Base-by-base conservation (phyloP, 2,329 filamentous ascomycete genomes). In the Ascochyta viciae-villosae region DNA sequence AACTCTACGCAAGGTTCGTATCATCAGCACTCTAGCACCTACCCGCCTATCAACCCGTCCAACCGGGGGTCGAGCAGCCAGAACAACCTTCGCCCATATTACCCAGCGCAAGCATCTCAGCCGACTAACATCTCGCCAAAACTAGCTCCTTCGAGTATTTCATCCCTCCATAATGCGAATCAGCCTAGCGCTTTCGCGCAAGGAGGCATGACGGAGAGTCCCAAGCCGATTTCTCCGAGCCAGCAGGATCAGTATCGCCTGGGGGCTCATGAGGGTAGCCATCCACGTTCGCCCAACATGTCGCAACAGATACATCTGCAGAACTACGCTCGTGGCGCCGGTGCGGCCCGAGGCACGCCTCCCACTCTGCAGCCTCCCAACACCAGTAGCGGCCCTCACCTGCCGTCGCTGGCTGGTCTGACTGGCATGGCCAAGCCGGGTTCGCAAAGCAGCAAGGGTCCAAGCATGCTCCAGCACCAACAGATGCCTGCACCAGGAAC, bases 191-290 rank as follows among this genome's bases (percentile, higher is more conserved):
- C 92, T 62, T 96, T 91, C 71, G 84, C 87, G 8, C 87, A 92
- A 61, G 84, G 85, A 49, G 77, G 78, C 50, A 90, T 96, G 80
- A 95, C 90, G 3, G 92, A 96, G 75, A 96, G 91, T 63, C 92
- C 92, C 0, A 96, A 93, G 71, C 89, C 92, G 4, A 80, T 96
- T 37, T 92, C 88, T 57, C 89, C 89, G n/a, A 82, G 82, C 16
- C 80, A 81, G 54, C 78, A 80, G 60, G 79, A 82, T 19, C 80
- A 83, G 53, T 78, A 78, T 76, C 72, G 82, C 19, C 80, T 88
- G 45, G 85, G 86, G 62, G 75, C 82, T 15, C 75, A 78, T 27
- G 75, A 83, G 57, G 77, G 70, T 37, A 73, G 67, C 51, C 68
- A 79, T 48, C 78, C 76, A 38, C 82, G 85, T 50, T 90, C 87